These are phyloP conservation scores for Paramecium sexaurelia DNA, from an alignment of 73 alveolate genomes.

Conservation along the genomic window DNA sequence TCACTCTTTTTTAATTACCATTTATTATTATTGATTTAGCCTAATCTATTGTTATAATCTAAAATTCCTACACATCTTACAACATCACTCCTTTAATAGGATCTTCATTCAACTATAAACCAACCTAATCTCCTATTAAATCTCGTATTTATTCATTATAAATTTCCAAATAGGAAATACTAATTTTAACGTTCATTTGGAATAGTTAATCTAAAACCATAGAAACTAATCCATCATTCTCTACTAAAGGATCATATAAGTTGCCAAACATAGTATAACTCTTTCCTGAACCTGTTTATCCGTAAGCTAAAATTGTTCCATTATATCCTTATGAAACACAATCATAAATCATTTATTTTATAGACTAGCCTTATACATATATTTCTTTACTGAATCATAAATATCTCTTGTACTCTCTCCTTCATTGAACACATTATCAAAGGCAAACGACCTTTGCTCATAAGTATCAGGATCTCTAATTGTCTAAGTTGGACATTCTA, in stretches of 20 bases:
- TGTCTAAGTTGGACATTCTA: conserved; percentile 15
- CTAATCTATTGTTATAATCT: conserved; percentile 71
- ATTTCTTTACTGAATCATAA: conserved; percentile 83
- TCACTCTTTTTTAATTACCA: conserved; percentile 93
- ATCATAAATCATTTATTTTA: conserved; percentile 63
- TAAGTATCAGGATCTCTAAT: conserved; percentile 52
- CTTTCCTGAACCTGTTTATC: conserved; percentile 96
- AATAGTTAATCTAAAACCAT: conserved; percentile 91
- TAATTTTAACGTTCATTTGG: conserved; percentile 81
- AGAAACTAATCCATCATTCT: conserved; percentile 90
- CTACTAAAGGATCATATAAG: conserved; percentile 71
- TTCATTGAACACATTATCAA: conserved; percentile 86
- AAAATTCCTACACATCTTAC: conserved; percentile 70
- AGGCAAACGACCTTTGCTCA: conserved; percentile 79
- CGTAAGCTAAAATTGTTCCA: conserved; percentile 94
- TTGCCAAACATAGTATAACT: conserved; percentile 93
- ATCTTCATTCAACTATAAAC: conserved; percentile 91
- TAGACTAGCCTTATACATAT: conserved; percentile 75
- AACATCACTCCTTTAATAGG: conserved; percentile 94
- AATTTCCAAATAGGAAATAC: conserved; percentile 95
- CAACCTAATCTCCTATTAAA: conserved; percentile 75
- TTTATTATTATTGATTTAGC: conserved; percentile 78
- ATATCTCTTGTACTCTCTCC: conserved; percentile 80
- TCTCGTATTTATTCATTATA: conserved; percentile 98
- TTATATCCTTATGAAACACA: conserved; percentile 85